A percentile compares a stretch with the other conserved stretches of the same genome.
Evolutionary conservation across 2,329 filamentous ascomycete species (phyloP).

Genomic region (Botrytis aclada): DNA sequence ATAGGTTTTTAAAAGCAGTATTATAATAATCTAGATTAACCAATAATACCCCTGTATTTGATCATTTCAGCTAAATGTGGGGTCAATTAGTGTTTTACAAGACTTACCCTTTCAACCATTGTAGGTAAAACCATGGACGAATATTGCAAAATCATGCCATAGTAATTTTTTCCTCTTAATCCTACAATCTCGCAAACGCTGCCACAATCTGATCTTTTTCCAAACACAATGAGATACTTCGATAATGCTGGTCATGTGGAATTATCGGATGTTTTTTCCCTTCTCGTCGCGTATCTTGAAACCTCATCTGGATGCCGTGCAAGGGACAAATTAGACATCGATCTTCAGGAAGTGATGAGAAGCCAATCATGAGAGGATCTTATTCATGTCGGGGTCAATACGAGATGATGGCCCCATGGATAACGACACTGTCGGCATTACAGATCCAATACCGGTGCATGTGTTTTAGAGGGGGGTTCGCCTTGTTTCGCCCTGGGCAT

Average conservation of each 20-base stretch:
- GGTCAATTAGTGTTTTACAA: no score
- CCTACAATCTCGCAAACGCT: not conserved
- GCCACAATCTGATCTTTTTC: not conserved
- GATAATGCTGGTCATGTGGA: not conserved
- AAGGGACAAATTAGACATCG: not conserved
- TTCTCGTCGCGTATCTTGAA: not conserved
- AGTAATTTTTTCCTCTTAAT: not conserved
- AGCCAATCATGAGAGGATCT: not conserved
- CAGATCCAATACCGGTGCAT: not conserved
- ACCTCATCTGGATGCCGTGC: not conserved
- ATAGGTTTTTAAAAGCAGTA: no score
- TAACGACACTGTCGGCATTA: slow-evolving; percentile 6
- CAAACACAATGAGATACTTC: not conserved
- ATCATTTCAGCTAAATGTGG: no score
- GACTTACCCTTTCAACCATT: no score
- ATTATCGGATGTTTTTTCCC: not conserved
- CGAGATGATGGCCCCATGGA: slow-evolving; percentile 9
- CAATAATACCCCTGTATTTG: no score
- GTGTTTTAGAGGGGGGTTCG: not conserved
- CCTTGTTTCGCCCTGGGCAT: not conserved
- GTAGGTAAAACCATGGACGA: slow-evolving; percentile 9
- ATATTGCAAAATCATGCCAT: not conserved
- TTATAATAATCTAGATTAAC: no score
- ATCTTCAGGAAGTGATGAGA: not conserved
- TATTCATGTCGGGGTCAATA: not conserved